Evolutionary conservation across 331 rosid species (phyloP), one percentile per base, ranked within the genome.

Genomic region (Acacia pycnantha): DNA sequence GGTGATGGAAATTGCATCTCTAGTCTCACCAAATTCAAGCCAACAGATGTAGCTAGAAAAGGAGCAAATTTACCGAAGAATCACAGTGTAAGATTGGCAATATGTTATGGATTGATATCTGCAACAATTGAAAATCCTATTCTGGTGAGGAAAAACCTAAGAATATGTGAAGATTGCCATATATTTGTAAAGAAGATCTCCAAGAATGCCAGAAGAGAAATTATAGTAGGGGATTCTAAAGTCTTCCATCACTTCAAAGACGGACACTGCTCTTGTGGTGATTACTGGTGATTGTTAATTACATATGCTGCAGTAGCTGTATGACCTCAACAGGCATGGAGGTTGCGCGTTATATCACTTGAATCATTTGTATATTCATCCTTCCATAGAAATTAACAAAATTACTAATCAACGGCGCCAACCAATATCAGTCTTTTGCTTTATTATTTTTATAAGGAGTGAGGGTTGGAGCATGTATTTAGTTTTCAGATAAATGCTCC

Each of bases 51-150:
- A 82, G 83, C 66, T 76, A 86, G 77, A 11, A 81, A 64, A 74
- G 85, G 64, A 72, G 84, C 81, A 50, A 84, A 79, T 47, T 78
- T 67, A 19, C 82, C 85, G 2, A 83, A 77, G 82, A 71, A 75
- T 69, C 95, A 91, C 72, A 77, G 93, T 40, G 89, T 91, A 56
- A 86, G 89, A 86, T 82, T 89, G 87, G 93, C 95, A 47, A 72
- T 88, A 68, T 88, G 89, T 84, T 89, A 81, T 26, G 93, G 91
- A 22, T 68, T 91, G 78, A 91, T 91, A 81, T 84, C 93, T 70
- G 77, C 88, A 5, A 77, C 81, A 44, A 68, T 91, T 64, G 86
- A 90, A 77, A 73, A 62, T 76, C 90, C 91, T 33, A 84, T 91
- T 56, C 64, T 89, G 29, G 91, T 89, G 35, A 81, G 87, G 73